Evolutionary conservation across 2,329 filamentous ascomycete species (phyloP).

Genomic region (Trichoderma endophyticum): DNA sequence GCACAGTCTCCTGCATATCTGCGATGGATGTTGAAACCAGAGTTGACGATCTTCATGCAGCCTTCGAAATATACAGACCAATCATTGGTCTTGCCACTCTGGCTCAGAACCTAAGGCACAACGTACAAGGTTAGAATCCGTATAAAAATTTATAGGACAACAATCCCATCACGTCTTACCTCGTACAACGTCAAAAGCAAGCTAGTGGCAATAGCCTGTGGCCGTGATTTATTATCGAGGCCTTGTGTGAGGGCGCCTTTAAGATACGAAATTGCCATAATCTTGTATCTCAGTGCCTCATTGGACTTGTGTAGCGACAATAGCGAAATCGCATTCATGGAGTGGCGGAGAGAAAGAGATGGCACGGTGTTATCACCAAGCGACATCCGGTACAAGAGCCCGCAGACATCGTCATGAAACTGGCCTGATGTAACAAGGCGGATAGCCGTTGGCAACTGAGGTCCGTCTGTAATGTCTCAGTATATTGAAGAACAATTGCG

Average conservation of each 20-base stretch:
- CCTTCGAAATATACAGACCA: conserved; percentile 18
- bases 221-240: conserved; percentile 1
- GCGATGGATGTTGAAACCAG: conserved; percentile 11
- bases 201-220: conserved; percentile 16
- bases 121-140: not conserved
- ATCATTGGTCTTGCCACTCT: conserved; percentile 13
- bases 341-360: conserved; percentile 14
- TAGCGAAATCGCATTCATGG: conserved; percentile 17
- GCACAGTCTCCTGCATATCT: conserved; percentile 17
- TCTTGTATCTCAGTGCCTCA: conserved; percentile 14
- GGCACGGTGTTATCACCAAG: conserved; percentile 9
- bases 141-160: not conserved
- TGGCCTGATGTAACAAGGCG: conserved; percentile 13
- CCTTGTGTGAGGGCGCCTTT: conserved; percentile 6
- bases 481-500: not conserved
- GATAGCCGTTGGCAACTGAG: conserved; percentile 7
- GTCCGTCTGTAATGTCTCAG: not conserved
- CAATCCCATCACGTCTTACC: not conserved
- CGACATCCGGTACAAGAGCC: conserved; percentile 15
- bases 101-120: conserved; percentile 5
- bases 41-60: conserved; percentile 16
- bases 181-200: conserved; percentile 17
- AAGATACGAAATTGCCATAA: conserved; percentile 4
- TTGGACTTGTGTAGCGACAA: conserved; percentile 3
- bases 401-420: conserved; percentile 10